A percentile compares a stretch with the other conserved stretches of the same genome.
These are phyloP conservation scores for Hypoxylon sp. DNA, from an alignment of 2,329 filamentous ascomycete genomes.

Conservation along the genomic window DNA sequence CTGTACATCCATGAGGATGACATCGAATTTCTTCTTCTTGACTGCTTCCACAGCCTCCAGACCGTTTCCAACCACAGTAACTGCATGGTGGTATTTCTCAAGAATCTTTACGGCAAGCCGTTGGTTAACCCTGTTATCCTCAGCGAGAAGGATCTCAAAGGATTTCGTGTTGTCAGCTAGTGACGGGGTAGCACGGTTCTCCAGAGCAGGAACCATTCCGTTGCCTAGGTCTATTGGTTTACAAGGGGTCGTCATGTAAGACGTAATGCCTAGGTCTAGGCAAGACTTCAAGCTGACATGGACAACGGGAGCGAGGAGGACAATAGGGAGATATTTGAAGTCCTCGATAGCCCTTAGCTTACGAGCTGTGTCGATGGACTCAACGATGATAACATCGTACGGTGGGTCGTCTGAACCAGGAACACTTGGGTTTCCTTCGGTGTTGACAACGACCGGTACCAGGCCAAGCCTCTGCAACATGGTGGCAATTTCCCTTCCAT, in stretches of 20 bases:
- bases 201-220: slow-evolving; percentile 93
- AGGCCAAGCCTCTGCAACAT: slow-evolving; percentile 87
- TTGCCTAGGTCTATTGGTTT: slow-evolving; percentile 94
- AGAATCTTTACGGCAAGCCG: slow-evolving; percentile 95
- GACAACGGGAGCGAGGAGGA: slow-evolving; percentile 89
- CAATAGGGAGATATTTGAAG: slow-evolving; percentile 98
- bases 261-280: slow-evolving; percentile 95
- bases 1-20: slow-evolving; percentile 98
- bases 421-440: slow-evolving; percentile 75
- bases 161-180: slow-evolving; percentile 95
- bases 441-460: slow-evolving; percentile 85
- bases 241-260: slow-evolving; percentile 98
- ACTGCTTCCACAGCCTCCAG: slow-evolving; percentile 93
- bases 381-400: slow-evolving; percentile 96
- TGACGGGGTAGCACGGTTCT: slow-evolving; percentile 91
- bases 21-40: slow-evolving; percentile 92
- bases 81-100: slow-evolving; percentile 94
- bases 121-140: slow-evolving; percentile 98
- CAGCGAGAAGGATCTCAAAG: slow-evolving; percentile 93
- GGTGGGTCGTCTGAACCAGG: slow-evolving; percentile 72
- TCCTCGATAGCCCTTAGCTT: slow-evolving; percentile 88
- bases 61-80: slow-evolving; percentile 95
- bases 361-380: slow-evolving; percentile 92
- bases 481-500: slow-evolving; percentile 79
- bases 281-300: slow-evolving; percentile 94